Percentiles rank a stretch among this genome's conserved stretches.
Evolutionary conservation across 73 alveolate genomes (phyloP).

Genomic region (Uronychia binucleata): DNA sequence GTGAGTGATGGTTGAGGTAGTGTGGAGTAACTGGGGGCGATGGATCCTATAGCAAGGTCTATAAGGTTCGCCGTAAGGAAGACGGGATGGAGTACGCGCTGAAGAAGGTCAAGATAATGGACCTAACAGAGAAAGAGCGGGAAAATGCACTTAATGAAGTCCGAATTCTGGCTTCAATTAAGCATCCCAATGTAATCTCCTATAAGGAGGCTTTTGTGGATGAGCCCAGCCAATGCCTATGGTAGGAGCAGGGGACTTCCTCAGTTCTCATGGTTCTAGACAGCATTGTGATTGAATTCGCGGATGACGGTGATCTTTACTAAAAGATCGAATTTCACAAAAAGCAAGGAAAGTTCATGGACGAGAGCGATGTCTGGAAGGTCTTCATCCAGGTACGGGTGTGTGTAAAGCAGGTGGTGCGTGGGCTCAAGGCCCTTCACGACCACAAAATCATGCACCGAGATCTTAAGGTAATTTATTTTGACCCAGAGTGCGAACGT

Average conservation of each 20-base stretch:
- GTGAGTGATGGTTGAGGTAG: no score
- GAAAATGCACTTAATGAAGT: slow-evolving; percentile 83
- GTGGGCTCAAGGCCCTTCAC: slow-evolving; percentile 80
- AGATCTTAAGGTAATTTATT: slow-evolving; percentile 39
- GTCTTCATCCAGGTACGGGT: slow-evolving; percentile 55
- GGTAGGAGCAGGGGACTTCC: no score
- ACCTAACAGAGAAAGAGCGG: slow-evolving; percentile 64
- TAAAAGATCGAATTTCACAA: slow-evolving; percentile 65
- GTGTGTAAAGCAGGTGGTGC: slow-evolving; percentile 1
- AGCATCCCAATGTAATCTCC: slow-evolving; percentile 68
- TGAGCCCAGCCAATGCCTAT: slow-evolving; percentile 19
- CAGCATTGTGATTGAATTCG: slow-evolving; percentile 81
- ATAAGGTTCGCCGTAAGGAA: no score
- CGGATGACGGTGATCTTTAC: slow-evolving; percentile 84
- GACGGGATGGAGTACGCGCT: no score
- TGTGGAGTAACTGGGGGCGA: no score
- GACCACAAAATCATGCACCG: slow-evolving; percentile 75
- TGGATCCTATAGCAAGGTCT: no score
- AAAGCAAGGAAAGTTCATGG: slow-evolving; percentile 47
- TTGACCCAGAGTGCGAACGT: slow-evolving; percentile 75
- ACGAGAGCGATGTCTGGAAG: slow-evolving; percentile 78
- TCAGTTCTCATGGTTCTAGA: no score
- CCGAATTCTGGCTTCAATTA: slow-evolving; percentile 80
- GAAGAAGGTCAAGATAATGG: slow-evolving; percentile 62
- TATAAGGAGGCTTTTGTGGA: slow-evolving; percentile 83